Evolutionary conservation across 1,284 basidiomycete species (phyloP).

Genomic region (Exsudoporus floridanus): DNA sequence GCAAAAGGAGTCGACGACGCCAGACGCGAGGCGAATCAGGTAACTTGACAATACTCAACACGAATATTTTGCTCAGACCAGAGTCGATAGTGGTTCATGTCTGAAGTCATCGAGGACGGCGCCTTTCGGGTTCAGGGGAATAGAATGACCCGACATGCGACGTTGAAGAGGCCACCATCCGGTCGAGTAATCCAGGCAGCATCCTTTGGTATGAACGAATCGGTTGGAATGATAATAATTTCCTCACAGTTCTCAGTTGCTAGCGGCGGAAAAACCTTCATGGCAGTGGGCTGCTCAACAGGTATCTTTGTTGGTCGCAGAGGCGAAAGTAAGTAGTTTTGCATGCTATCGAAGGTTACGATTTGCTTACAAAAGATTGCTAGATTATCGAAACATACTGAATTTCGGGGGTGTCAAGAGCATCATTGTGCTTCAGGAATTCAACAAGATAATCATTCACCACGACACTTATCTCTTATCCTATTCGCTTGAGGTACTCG

Average conservation of each 20-base stretch:
- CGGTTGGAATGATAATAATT: background rate
- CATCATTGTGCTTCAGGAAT: constrained; percentile 56
- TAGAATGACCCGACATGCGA: constrained; percentile 32
- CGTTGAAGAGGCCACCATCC: constrained; percentile 42
- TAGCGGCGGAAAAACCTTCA: constrained; percentile 49
- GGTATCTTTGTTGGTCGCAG: constrained; percentile 66
- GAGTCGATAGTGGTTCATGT: constrained; percentile 58
- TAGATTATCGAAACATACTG: constrained; percentile 60
- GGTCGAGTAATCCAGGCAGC: constrained; percentile 60
- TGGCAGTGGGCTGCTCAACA: constrained; percentile 59
- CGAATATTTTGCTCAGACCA: constrained; percentile 8
- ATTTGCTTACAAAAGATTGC: constrained; percentile 3
- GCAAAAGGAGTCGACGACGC: constrained; percentile 60
- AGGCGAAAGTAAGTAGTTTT: constrained; percentile 47
- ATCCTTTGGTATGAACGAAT: constrained; percentile 54
- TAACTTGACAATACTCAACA: constrained; percentile 25
- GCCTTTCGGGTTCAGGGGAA: constrained; percentile 53
- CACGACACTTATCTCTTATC: constrained; percentile 56
- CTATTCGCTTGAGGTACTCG: constrained; percentile 69
- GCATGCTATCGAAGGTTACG: background rate
- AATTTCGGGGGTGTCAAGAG: constrained; percentile 47
- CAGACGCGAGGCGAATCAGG: constrained; percentile 69
- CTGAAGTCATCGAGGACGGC: constrained; percentile 55
- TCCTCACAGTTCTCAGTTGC: constrained; percentile 28
- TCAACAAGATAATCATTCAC: constrained; percentile 67